Conservation (phyloP, 2,329 filamentous ascomycete genomes). For the Aureobasidium sp. region DNA sequence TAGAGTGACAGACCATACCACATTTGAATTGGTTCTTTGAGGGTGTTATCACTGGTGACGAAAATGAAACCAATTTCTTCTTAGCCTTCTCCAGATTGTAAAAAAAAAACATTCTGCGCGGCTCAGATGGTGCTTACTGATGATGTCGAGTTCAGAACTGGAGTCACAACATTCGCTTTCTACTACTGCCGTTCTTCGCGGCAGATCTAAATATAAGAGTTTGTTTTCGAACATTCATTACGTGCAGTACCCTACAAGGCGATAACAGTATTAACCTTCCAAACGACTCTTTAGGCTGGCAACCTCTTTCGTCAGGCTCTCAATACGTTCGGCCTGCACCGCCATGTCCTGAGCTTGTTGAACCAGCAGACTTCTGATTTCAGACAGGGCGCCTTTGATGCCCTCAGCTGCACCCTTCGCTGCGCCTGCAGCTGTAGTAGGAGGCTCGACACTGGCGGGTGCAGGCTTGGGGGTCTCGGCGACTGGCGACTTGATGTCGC, state of each 20-base stretch:
- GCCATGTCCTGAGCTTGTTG: slow-evolving; percentile 28
- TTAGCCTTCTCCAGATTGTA: neutral
- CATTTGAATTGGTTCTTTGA: neutral
- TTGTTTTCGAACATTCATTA: neutral
- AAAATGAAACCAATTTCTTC: neutral
- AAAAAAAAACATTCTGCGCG: neutral
- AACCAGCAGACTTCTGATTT: slow-evolving; percentile 73
- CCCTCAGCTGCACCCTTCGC: slow-evolving; percentile 43
- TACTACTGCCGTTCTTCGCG: neutral
- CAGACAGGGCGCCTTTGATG: slow-evolving; percentile 59
- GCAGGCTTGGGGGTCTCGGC: slow-evolving; percentile 1
- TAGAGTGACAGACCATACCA: neutral
- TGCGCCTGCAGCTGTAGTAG: slow-evolving; percentile 23
- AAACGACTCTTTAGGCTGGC: slow-evolving; percentile 75
- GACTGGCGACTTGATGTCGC: slow-evolving; percentile 18
- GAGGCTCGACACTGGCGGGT: slow-evolving; percentile 14
- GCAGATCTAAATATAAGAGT: neutral
- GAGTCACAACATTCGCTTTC: neutral
- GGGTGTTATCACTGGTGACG: neutral
- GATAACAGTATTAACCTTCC: slow-evolving; percentile 28
- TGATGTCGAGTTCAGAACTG: neutral
- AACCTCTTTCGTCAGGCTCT: slow-evolving; percentile 70
- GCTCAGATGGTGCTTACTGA: neutral
- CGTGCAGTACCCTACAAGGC: slow-evolving; percentile 1
- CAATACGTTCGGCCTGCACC: slow-evolving; percentile 66